A percentile compares a stretch with the other conserved stretches of the same genome.
These are phyloP conservation scores for Ogataea sp. DNA, from an alignment of 805 yeast species.

Conservation along the genomic window DNA sequence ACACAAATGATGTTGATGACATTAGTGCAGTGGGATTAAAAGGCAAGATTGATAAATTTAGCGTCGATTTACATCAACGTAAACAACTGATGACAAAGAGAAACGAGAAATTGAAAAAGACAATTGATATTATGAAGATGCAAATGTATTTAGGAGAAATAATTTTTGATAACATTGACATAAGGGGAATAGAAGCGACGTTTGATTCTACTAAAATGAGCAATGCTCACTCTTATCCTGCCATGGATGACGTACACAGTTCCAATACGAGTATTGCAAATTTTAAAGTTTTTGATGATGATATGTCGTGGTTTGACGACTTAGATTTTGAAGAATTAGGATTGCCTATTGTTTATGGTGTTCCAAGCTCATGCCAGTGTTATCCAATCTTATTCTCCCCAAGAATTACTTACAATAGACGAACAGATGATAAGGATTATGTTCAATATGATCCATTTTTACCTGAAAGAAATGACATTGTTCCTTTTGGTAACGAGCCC, in stretches of 20 bases:
- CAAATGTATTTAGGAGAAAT: slow-evolving; percentile 57
- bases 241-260: background rate
- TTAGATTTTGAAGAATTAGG: slow-evolving; percentile 56
- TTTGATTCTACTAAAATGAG: slow-evolving; percentile 20
- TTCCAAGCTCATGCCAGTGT: slow-evolving; percentile 35
- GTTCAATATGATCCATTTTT: slow-evolving; percentile 10
- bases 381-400: slow-evolving; percentile 65
- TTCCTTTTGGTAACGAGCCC: slow-evolving; percentile 50
- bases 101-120: slow-evolving; percentile 40
- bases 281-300: slow-evolving; percentile 42
- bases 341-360: slow-evolving; percentile 27
- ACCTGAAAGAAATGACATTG: slow-evolving; percentile 37
- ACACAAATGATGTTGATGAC: slow-evolving; percentile 30
- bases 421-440: slow-evolving; percentile 36
- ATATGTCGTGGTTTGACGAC: slow-evolving; percentile 52
- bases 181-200: slow-evolving; percentile 44
- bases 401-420: slow-evolving; percentile 59
- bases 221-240: slow-evolving; percentile 1
- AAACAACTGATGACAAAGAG: slow-evolving; percentile 38
- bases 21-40: slow-evolving; percentile 57
- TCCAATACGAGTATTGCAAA: background rate
- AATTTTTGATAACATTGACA: slow-evolving; percentile 45
- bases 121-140: slow-evolving; percentile 47
- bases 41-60: slow-evolving; percentile 44
- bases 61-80: slow-evolving; percentile 56